Base-by-base conservation (phyloP, 2,329 filamentous ascomycete genomes). In the Aaosphaeria pasadenensis region DNA sequence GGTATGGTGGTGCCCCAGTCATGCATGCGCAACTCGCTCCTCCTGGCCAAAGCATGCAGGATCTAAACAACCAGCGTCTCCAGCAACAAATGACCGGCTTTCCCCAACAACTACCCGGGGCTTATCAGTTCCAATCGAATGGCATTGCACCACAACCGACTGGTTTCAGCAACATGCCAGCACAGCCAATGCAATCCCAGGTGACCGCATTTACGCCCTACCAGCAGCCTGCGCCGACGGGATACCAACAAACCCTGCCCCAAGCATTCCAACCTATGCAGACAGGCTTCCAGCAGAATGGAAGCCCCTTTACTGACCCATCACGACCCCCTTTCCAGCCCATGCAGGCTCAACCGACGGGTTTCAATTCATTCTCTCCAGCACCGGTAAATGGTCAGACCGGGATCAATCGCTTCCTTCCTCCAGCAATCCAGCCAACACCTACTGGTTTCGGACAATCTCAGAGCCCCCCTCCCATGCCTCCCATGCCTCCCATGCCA, bases 31-130 rank as follows among this genome's bases (percentile, higher is more conserved):
- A 84, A 54, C 76, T 89, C 47, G 86, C 88, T 30, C 82, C 86
- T 30, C 81, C 83, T 3, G 89, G 90, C 9, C 88, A 92, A 69
- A 92, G 86, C 66, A 67, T 95, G 57, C 80, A 84, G 59, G 89
- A 92, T 33, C 74, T 11, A 9, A 11, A 94, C 40, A 83, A 74
- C 49, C 85, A 63, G 50, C 66, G 67, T 43, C 63, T 58, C 35
- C 52, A 65, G 51, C 57, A 66, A 57, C 70, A 72, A 47, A 67
- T 70, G 45, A 65, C 62, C 55, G 73, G 71, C 7, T 75, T 70
- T 56, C 63, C 62, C 7, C 69, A 69, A 42, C 69, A 67, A 40
- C 62, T 65, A 17, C 57, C 56, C 30, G 60, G 57, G 30, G 69
- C 63, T 49, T 56, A 56, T 6, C 68, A 62, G 42, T 59, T 57